phyloP scores from a whole-genome alignment of 768 basidiomycete species.

The Calocybe indica region DNA sequence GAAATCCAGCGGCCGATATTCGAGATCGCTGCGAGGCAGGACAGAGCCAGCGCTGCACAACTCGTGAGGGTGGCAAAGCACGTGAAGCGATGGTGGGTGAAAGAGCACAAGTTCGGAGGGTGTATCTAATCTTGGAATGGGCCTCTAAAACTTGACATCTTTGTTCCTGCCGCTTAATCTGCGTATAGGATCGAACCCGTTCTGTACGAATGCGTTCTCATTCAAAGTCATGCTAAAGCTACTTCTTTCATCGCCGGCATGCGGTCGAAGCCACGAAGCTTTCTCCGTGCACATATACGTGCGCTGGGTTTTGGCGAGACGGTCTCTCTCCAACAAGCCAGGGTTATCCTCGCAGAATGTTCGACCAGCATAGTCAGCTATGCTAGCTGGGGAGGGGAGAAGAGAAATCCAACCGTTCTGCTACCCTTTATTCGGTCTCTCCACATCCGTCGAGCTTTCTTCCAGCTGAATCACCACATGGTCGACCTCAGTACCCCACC shows the following conservation, averaged over 20 bases:
- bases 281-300: constrained; percentile 5
- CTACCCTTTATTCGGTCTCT: constrained; percentile 13
- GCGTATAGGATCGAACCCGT: constrained; percentile 19
- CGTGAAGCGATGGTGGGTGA: constrained; percentile 18
- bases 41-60: constrained; percentile 11
- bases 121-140: not conserved
- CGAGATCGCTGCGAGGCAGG: constrained; percentile 16
- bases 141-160: not conserved
- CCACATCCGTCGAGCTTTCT: constrained; percentile 7
- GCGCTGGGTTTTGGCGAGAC: constrained; percentile 12
- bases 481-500: constrained; percentile 16
- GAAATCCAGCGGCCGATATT: constrained; percentile 21
- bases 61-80: constrained; percentile 18
- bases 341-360: constrained; percentile 11
- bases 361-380: constrained; percentile 10
- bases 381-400: constrained; percentile 8
- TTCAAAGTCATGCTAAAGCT: constrained; percentile 14
- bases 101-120: not conserved
- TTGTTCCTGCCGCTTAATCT: not conserved
- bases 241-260: constrained; percentile 13
- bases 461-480: constrained; percentile 6
- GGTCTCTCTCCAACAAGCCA: constrained; percentile 14
- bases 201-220: constrained; percentile 19
- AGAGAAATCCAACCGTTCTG: constrained; percentile 13
- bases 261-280: constrained; percentile 7